Base-by-base conservation (phyloP, 345 rosid species). In the Arabidopsis arenosa region DNA sequence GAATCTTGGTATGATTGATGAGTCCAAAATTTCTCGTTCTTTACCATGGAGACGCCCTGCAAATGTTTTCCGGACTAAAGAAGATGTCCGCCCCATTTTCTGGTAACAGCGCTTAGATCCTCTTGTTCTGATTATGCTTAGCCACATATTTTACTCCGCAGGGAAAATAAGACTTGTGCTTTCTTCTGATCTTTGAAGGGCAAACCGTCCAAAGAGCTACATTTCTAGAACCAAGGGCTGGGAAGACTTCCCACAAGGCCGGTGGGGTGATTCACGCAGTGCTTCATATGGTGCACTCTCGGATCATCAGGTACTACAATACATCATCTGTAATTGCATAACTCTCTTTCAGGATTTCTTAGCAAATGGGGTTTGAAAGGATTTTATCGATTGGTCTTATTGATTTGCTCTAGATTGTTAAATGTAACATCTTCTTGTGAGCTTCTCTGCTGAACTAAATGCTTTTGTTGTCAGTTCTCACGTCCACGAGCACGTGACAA, bases 141-240 rank as follows among this genome's bases (percentile, higher is more conserved):
- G 9, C 39, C 28, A 68, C 14, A 26, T 8, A 67, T 43, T 39
- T 30, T 2, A 1, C 41, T 32, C 63, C 1, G 0, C 55, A 32
- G 45, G 39, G n/a, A 48, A 11, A 17, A 2, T 40, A 75, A 58
- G 43, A 14, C 57, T 55, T 64, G 28, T 2, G 23, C n/a, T 41
- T 60, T 68, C 18, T 58, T 75, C 26, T 48, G 59, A 77, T 84
- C 65, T 28, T 83, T 79, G 44, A 75, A 92, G 99, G 99, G 97
- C 99, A 66, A 95, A 92, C 77, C 98, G 98, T 77, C 99, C 99
- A 14, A 92, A 93, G 94, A 95, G 99, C 84, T 95, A 95, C 83
- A 67, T 95, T 55, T 70, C 89, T 14, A 89, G 99, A 86, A 92
- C 99, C 63, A 71, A 81, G 68, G 94, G 91, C 44, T 95, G 99